Evolutionary conservation across 164 flowering plant species (phyloP), one percentile per base, ranked within the genome.

Genomic region (Piper betle): DNA sequence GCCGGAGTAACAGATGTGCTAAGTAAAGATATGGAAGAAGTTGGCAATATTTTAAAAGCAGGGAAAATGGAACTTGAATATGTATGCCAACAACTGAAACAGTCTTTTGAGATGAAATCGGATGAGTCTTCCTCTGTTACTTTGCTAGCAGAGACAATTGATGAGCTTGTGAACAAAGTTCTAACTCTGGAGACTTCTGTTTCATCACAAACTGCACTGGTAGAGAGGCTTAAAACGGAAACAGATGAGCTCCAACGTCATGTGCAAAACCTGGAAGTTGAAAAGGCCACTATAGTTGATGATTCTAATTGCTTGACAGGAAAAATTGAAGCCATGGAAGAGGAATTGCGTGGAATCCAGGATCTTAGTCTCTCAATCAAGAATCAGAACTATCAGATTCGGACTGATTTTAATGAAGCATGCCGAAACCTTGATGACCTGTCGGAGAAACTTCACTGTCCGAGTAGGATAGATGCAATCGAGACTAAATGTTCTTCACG

Each of bases 91-190:
- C 72, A 73, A 64, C 66, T 79, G 18, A 75, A 61, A 25, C 76
- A 73, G 39, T 64, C 75, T 16, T 66, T 73, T 17, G 73, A 75
- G 77, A 70, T 52, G 4, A 72, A 67, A 8, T 57, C 73, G 0
- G 65, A 55, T 25, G n/a, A 67, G 37, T 69, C 76, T 61, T 72
- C 81, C 2, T 75, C 73, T 6, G 82, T 81, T 71, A 58, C 82
- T 61, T 84, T 87, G 52, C 68, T 89, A 75, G 91, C 82, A 17
- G 93, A 89, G 67, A 84, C 78, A 76, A 82, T 92, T 53, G 94
- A 92, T 68, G 85, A 84, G 66, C 86, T 89, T 46, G 97, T 87
- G 46, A 77, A 76, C 46, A 86, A 82, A 73, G 94, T 92, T 54
- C 66, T 84, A 38, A 67, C 67, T 71, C 70, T 92, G 43, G 91